Evolutionary conservation across 2,329 filamentous ascomycete species (phyloP), one percentile per base, ranked within the genome.

Genomic region (Ramularia endophylla): DNA sequence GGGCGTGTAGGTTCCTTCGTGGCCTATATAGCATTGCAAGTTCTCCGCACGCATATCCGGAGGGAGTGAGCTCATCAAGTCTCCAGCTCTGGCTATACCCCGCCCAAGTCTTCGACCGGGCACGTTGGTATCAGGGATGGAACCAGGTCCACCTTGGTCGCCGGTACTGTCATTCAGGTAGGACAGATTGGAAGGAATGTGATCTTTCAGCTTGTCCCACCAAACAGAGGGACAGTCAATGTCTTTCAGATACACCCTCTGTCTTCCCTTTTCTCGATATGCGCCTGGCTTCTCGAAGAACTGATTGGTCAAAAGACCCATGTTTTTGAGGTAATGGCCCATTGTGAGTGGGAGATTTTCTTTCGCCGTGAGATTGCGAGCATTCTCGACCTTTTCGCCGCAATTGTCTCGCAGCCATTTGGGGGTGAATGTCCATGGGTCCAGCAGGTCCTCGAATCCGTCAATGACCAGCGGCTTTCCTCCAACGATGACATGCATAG

Each of bases 21-120:
- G 90, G 0, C 92, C 92, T 55, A 97, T 83, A 57, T 98, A 98
- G 62, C 90, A 97, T 92, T 95, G 95, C 53, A 98, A 73, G 50
- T 98, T 98, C 59, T 95, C 82, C 1, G 92, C 92, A 36, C 88
- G 83, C 87, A 95, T 95, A 30, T 83, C 78, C 31, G 75, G 69
- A 1, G 88, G 87, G 4, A 98, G 73, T 55, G 85, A 89, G 61
- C 88, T 94, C 92, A 98, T 98, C 25, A 98, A 67, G 59, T 98
- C 92, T 5, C 90, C 90, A 2, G 88, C 83, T 33, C 81, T 77
- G 2, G 83, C 85, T 36, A 81, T 74, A 0, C 74, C 74, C n/a
- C 65, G 70, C 31, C 75, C 74, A 29, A 72, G 71, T 35, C 69
- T 66, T 36, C 72, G 68, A 27, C 66, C 69, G 15, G 54, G 52